Base-by-base conservation (phyloP, 2,329 filamentous ascomycete species). In the Fusarium multiceps region DNA sequence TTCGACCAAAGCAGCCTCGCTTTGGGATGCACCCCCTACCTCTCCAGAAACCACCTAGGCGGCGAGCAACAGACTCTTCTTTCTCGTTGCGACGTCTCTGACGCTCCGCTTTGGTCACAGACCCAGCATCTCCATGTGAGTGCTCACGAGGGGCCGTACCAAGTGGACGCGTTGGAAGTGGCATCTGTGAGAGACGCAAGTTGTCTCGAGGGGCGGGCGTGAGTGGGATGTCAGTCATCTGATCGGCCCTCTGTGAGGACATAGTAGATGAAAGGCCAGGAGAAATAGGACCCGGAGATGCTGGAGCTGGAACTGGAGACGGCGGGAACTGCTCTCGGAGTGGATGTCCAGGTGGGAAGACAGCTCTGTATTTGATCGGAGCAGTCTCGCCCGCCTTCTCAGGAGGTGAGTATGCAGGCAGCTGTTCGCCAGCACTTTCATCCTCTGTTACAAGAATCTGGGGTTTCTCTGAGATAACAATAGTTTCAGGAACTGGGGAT, bases 1-100 rank as follows among this genome's bases (percentile, higher is more conserved):
- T 80, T 21, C 89, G 84, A 2, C 90, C 90, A 75, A 89, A 90
- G 77, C 89, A 92, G 3, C 90, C 89, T n/a, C 81, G 85, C 18
- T 85, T 82, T 1, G 88, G 85, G 37, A 93, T 82, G 64, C 87
- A 91, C 12, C 86, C 87, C 49, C 90, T 85, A 4, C 90, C 90
- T 73, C 87, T 86, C 89, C 90, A 92, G 43, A 88, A 83, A 6
- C 88, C 86, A 4, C 89, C 89, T 1, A 83, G 77, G 67, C 85
- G 88, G 50, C 82, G 84, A 2, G 87, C 88, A 20, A 86, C 72
- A 4, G 83, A 83, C 42, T 93, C 90, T 77, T 93, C 90, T 63
- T 90, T 91, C 76, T 93, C 90, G 60, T 86, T 85, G 21, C 83
- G 86, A 64, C 82, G 85, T 60, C 84, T 85, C 74, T 82, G 82